These are phyloP conservation scores for Fraxinus latifolia DNA, from an alignment of 305 asterid genomes.

Conservation along the genomic window DNA sequence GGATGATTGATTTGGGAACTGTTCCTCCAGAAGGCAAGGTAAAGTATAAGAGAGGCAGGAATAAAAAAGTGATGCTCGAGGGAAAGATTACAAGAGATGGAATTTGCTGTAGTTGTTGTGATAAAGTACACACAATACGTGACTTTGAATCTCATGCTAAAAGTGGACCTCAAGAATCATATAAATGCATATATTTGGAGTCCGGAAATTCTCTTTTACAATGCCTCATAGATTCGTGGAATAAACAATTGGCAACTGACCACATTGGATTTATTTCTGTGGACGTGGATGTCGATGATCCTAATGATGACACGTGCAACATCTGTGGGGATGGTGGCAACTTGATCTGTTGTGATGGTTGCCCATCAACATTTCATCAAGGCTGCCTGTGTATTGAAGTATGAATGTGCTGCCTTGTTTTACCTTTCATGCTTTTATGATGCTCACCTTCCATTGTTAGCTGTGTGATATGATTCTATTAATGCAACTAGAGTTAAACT, in stretches of 20 bases:
- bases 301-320: slow-evolving; percentile 88
- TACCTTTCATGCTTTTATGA: not conserved
- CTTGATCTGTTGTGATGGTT: slow-evolving; percentile 85
- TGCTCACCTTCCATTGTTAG: slow-evolving; percentile 12
- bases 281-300: slow-evolving; percentile 75
- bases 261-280: slow-evolving; percentile 52
- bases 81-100: slow-evolving; percentile 76
- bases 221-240: slow-evolving; percentile 75
- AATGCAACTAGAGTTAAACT: slow-evolving; percentile 9
- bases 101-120: slow-evolving; percentile 75
- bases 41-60: slow-evolving; percentile 46
- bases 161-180: slow-evolving; percentile 43
- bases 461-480: slow-evolving; percentile 21
- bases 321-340: slow-evolving; percentile 96
- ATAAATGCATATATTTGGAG: slow-evolving; percentile 48
- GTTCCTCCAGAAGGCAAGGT: slow-evolving; percentile 54
- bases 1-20: slow-evolving; percentile 86
- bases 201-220: slow-evolving; percentile 66
- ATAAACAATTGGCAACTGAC: slow-evolving; percentile 47
- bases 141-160: slow-evolving; percentile 76
- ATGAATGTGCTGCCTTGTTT: slow-evolving; percentile 25
- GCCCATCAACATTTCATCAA: slow-evolving; percentile 95
- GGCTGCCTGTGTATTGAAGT: slow-evolving; percentile 77
- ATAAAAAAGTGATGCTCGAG: slow-evolving; percentile 34
- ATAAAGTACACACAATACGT: slow-evolving; percentile 35